These are phyloP conservation scores for Talaromyces atroroseus DNA, from an alignment of 2,329 filamentous ascomycete genomes.

Conservation along the genomic window DNA sequence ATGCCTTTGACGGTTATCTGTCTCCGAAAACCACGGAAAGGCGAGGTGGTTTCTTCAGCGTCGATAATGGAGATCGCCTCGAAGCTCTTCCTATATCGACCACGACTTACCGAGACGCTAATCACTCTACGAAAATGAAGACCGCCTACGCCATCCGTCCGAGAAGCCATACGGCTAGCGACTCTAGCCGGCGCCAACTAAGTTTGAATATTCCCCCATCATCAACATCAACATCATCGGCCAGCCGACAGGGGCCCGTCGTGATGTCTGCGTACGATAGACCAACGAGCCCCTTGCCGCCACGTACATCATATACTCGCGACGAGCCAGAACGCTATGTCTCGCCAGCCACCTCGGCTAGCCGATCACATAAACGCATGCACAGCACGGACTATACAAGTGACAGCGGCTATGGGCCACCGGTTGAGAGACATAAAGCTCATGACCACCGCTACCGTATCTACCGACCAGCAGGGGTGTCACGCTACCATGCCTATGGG, in stretches of 20 bases:
- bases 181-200: constrained; percentile 22
- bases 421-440: constrained; percentile 19
- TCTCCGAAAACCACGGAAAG: constrained; percentile 23
- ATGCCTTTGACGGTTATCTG: constrained; percentile 28
- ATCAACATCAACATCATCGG: constrained; percentile 15
- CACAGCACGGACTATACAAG: constrained; percentile 32
- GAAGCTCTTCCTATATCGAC: constrained; percentile 32
- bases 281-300: constrained; percentile 27
- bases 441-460: constrained; percentile 23
- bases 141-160: constrained; percentile 36
- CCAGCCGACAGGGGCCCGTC: constrained; percentile 22
- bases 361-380: constrained; percentile 27
- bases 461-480: constrained; percentile 21
- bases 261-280: constrained; percentile 26
- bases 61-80: constrained; percentile 22
- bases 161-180: constrained; percentile 32
- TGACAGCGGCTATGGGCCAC: constrained; percentile 28
- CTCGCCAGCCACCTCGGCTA: constrained; percentile 24
- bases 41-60: constrained; percentile 22
- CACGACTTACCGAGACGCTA: constrained; percentile 27
- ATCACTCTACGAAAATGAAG: constrained; percentile 27
- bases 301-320: constrained; percentile 17
- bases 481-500: constrained; percentile 26
- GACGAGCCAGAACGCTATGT: constrained; percentile 31
- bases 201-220: constrained; percentile 24